Conservation (phyloP, 1,284 basidiomycete species). For the Cutaneotrichosporon cavernicola region DNA sequence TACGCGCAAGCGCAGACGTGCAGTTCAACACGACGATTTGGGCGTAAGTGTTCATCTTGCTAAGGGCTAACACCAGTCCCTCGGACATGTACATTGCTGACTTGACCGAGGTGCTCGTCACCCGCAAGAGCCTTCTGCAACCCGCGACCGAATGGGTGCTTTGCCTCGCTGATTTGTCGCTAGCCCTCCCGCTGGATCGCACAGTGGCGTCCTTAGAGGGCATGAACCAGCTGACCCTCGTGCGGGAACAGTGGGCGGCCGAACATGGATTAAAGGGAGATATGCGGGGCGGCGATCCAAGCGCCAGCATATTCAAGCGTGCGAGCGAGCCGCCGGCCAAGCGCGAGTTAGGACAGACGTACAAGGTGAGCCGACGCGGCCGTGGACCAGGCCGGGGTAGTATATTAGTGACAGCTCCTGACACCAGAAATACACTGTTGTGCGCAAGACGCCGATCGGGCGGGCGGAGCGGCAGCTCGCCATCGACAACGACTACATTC, state of each 20-base stretch:
- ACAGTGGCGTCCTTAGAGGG: constrained; percentile 90
- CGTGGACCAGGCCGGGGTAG: not conserved
- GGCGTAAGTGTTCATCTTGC: constrained; percentile 62
- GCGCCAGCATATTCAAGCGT: constrained; percentile 88
- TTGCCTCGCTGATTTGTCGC: constrained; percentile 70
- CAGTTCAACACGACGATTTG: constrained; percentile 82
- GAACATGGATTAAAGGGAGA: constrained; percentile 57
- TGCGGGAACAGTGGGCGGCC: constrained; percentile 73
- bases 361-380: constrained; percentile 63
- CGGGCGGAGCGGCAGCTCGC: constrained; percentile 87
- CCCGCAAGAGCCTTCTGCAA: constrained; percentile 65
- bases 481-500: constrained; percentile 92
- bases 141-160: constrained; percentile 81
- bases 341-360: constrained; percentile 59
- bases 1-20: constrained; percentile 73
- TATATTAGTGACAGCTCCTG: not conserved
- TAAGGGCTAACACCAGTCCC: constrained; percentile 58
- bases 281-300: constrained; percentile 70
- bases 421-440: constrained; percentile 81
- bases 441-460: constrained; percentile 88
- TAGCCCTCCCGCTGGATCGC: constrained; percentile 89
- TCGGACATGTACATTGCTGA: constrained; percentile 97
- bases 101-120: constrained; percentile 80
- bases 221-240: constrained; percentile 77
- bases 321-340: constrained; percentile 70